Base-by-base conservation (phyloP, 805 yeast species). In the Komagataella pastoris region DNA sequence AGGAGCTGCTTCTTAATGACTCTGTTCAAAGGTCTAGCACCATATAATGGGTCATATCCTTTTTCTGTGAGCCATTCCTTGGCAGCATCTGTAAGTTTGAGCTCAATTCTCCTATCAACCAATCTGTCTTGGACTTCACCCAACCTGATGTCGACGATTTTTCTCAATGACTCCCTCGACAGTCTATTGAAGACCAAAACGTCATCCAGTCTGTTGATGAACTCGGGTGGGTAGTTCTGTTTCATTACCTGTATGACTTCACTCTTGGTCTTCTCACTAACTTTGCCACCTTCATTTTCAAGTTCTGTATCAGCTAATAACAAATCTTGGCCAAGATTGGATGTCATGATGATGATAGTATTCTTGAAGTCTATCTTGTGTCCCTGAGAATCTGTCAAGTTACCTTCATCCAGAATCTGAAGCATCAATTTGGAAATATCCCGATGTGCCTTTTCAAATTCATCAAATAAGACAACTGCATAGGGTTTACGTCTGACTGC, bases 401-500 rank as follows among this genome's bases (percentile, higher is more conserved):
- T 80, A 52, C 99, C 99, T 67, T 91, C 99, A 66, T 91, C 99
- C 51, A 91, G 72, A 0, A 91, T 98, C 67, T 93, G 99, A 54
- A 91, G 70, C 49, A 91, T 71, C 46, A 91, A 74, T 67, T 93
- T 93, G 30, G 95, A 82, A n/a, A 91, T 85, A 67, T 91, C 99
- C 2, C 89, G 85, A 65, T 93, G 98, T 0, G 99, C 98, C 67
- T 91, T 91, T 61, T 91, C 99, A 66, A 91, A 88, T 69, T 91
- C 99, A 67, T 91, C 99, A 65, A 91, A 93, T 53, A 91, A 69
- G 1, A 91, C 85, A 24, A 91, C 96, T 0, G 97, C 77, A 59
- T 91, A 91, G 7, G 99, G 99, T 61, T 89, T 90, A 60, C 98
- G 78, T 63, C 97, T 79, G 7, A 93, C 95, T 5, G 96, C 96